Conservation (phyloP, 2,329 filamentous ascomycete genomes). For the Cladophialophora immunda region DNA sequence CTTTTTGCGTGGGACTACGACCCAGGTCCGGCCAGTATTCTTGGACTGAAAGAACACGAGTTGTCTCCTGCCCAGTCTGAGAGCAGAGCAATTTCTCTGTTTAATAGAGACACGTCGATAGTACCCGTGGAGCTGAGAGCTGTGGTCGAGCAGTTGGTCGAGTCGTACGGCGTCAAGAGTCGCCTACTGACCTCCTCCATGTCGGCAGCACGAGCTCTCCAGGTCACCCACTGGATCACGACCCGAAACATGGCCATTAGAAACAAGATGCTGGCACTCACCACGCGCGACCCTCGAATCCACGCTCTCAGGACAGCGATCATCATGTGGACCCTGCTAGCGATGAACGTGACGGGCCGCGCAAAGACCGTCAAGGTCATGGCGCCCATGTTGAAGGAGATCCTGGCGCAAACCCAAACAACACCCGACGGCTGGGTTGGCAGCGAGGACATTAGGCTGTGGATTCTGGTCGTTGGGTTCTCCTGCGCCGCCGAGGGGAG, state of each 20-base stretch:
- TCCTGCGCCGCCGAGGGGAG: slow-evolving; percentile 15
- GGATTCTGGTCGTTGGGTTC: slow-evolving; percentile 15
- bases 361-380: slow-evolving; percentile 22
- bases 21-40: slow-evolving; percentile 6
- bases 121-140: background rate
- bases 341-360: slow-evolving; percentile 25
- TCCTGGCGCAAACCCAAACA: background rate
- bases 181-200: slow-evolving; percentile 11
- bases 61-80: background rate
- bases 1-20: slow-evolving; percentile 12
- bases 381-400: slow-evolving; percentile 8
- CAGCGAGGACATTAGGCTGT: slow-evolving; percentile 3
- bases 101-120: background rate
- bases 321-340: slow-evolving; percentile 22
- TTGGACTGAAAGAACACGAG: slow-evolving; percentile 6
- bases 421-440: background rate
- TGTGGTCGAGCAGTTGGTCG: slow-evolving; percentile 9
- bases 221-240: slow-evolving; percentile 29
- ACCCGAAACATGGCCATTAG: slow-evolving; percentile 29
- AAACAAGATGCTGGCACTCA: slow-evolving; percentile 17
- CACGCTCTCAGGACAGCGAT: slow-evolving; percentile 14
- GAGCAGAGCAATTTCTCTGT: background rate
- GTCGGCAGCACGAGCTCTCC: slow-evolving; percentile 14
- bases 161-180: slow-evolving; percentile 14
- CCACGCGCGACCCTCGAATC: background rate